Evolutionary conservation across 2,329 filamentous ascomycete genomes (phyloP).

Genomic region (Acarospora socialis): DNA sequence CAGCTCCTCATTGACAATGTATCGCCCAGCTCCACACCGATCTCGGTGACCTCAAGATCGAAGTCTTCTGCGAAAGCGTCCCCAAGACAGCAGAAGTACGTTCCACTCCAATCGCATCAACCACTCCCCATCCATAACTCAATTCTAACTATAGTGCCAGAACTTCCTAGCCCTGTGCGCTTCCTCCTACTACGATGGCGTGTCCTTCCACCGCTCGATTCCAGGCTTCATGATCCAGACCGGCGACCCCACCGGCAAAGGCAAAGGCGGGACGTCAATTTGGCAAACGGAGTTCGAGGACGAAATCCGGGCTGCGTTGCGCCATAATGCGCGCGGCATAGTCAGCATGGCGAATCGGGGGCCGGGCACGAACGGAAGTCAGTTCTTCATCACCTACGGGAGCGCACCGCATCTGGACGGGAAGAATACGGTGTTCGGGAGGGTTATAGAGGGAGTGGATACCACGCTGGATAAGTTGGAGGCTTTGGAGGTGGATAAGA

Average conservation of each 20-base stretch:
- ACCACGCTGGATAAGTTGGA: slow-evolving; percentile 45
- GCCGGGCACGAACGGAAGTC: slow-evolving; percentile 41
- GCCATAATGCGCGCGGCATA: slow-evolving; percentile 43
- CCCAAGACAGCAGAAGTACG: slow-evolving; percentile 77
- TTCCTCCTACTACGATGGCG: slow-evolving; percentile 43
- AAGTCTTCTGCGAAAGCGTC: slow-evolving; percentile 89
- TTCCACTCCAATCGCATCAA: slow-evolving; percentile 1
- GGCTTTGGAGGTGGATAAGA: slow-evolving; percentile 45
- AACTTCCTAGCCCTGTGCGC: slow-evolving; percentile 55
- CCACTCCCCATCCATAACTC: not conserved
- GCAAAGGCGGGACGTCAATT: slow-evolving; percentile 44
- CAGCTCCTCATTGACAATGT: no score
- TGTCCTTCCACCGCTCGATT: slow-evolving; percentile 49
- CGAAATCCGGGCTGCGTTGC: slow-evolving; percentile 43
- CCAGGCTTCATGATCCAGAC: slow-evolving; percentile 49
- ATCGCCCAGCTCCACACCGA: slow-evolving; percentile 71
- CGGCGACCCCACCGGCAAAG: slow-evolving; percentile 31
- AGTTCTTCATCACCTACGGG: slow-evolving; percentile 51
- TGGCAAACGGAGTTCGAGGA: slow-evolving; percentile 43
- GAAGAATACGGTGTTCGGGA: slow-evolving; percentile 52
- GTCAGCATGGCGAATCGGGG: slow-evolving; percentile 47
- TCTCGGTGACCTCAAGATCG: slow-evolving; percentile 81
- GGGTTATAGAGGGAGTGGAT: slow-evolving; percentile 35
- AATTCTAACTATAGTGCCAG: slow-evolving; percentile 18
- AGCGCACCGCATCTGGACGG: slow-evolving; percentile 50